Conservation (phyloP, 2,329 filamentous ascomycete species). For the Dryadomyces quercivorus region DNA sequence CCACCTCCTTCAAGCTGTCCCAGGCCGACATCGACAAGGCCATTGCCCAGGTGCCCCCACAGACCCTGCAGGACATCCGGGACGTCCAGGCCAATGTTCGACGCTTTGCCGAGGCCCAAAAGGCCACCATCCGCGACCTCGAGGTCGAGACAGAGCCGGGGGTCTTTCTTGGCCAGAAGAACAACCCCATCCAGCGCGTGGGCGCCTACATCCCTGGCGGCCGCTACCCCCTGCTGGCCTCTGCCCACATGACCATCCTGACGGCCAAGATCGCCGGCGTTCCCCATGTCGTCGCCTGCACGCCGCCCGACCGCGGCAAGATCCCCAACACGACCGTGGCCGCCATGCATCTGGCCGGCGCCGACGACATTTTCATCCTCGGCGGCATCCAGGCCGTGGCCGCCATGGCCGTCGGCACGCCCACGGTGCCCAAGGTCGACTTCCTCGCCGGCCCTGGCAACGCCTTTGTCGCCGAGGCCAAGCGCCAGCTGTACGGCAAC, state of each 20-base stretch:
- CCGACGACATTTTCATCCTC: constrained; percentile 36
- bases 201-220: constrained; percentile 35
- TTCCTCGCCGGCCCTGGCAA: constrained; percentile 44
- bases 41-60: constrained; percentile 29
- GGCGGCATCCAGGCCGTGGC: constrained; percentile 45
- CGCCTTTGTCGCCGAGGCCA: constrained; percentile 41
- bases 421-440: constrained; percentile 40
- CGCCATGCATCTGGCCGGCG: constrained; percentile 35
- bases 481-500: constrained; percentile 38
- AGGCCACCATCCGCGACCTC: constrained; percentile 32
- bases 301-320: constrained; percentile 35
- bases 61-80: constrained; percentile 26
- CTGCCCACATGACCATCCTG: constrained; percentile 42
- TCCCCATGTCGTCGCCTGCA: constrained; percentile 35
- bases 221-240: constrained; percentile 38
- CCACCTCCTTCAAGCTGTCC: constrained; percentile 34
- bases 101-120: constrained; percentile 34
- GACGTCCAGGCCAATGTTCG: constrained; percentile 36
- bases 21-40: constrained; percentile 28
- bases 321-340: constrained; percentile 36
- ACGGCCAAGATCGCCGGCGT: constrained; percentile 43
- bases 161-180: constrained; percentile 37
- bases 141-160: constrained; percentile 37
- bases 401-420: constrained; percentile 45
- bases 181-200: constrained; percentile 32